Evolutionary conservation across 2,329 filamentous ascomycete species (phyloP), one percentile per base, ranked within the genome.

Genomic region (Remersonia thermophila): DNA sequence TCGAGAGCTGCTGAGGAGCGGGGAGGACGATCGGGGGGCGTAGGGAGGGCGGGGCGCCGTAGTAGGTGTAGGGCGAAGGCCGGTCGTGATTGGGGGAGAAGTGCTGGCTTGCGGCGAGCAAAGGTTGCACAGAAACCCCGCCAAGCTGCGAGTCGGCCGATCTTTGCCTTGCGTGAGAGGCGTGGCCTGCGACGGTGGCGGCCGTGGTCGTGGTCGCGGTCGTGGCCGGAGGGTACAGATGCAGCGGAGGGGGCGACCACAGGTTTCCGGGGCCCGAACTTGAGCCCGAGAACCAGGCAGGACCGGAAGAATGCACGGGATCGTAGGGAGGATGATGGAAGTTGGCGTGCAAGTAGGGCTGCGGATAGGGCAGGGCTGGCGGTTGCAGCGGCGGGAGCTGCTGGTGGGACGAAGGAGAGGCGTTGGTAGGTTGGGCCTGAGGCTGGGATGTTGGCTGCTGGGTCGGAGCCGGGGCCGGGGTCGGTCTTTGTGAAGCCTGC

Each of bases 321-420:
- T 42, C 36, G 40, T 39, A 39, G 27, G 33, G 32, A 13, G 33
- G 16, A 16, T 28, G 33, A 14, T 33, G 30, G 8, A 35, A 32
- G 18, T 32, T 33, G 18, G n/a, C 13, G 14, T 36, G 20, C 7
- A 36, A 34, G 13, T 41, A 35, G 10, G 39, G 27, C 25, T 30
- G 42, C 30, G 27, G 37, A 35, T 30, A 32, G 13, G 37, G 36
- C 9, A 37, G 37, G 3, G 26, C 15, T 8, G 36, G 28, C 12
- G 31, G 33, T 9, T 38, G 38, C n/a, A 36, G 23, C 17, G 25
- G 30, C 15, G 33, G 33, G n/a, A 30, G 33, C 10, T 25, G 35
- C 12, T 32, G 31, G 17, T 28, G 36, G 2, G 23, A 10, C 16
- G 36, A 10, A 33, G 29, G 4, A 18, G 31, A 14, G 15, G 30